Evolutionary conservation across 164 flowering plant genomes (phyloP), one percentile per base, ranked within the genome.

Genomic region (Stephania japonica): DNA sequence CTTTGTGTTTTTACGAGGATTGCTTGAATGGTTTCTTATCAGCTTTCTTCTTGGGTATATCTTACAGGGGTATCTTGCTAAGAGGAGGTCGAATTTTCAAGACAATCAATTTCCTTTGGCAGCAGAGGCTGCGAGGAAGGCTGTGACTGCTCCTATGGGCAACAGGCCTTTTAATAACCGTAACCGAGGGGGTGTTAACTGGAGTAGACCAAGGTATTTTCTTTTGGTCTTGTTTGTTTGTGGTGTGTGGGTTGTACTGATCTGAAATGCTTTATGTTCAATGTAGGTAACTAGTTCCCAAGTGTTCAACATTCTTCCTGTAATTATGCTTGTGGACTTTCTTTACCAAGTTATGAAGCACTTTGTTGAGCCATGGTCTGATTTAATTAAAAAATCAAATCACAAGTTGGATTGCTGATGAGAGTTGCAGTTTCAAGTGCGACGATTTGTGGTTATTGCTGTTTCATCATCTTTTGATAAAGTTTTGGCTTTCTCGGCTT

Each of bases 81-180:
- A 84, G 74, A 89, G 88, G 78, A 93, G 99, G 83, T 84, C 98
- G 42, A 91, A 81, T 76, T 91, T 90, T 71, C 89, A 85, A 72
- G 87, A 81, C 23, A 88, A 87, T 67, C 96, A 88, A 73, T 93
- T 93, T 78, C 91, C 97, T 65, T 61, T 89, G 68, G 80, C 97
- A 23, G 65, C 80, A 73, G 94, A 89, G 72, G 89, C 74, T 84
- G 97, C 98, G 43, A 77, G 83, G 79, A 93, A 87, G 81, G 92
- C 91, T 73, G 90, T 87, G 26, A 80, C 61, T 84, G 87, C 84
- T 80, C 90, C 94, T 70, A 64, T 85, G 65, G 85, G 82, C 32
- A 85, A 77, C 81, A 86, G 88, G 77, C 82, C 81, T 77, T 76
- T 79, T 63, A 76, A 61, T 63, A 77, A 61, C 70, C 82, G 70